Evolutionary conservation across 2,329 filamentous ascomycete genomes (phyloP).

Genomic region (Colletotrichum cuscutae): DNA sequence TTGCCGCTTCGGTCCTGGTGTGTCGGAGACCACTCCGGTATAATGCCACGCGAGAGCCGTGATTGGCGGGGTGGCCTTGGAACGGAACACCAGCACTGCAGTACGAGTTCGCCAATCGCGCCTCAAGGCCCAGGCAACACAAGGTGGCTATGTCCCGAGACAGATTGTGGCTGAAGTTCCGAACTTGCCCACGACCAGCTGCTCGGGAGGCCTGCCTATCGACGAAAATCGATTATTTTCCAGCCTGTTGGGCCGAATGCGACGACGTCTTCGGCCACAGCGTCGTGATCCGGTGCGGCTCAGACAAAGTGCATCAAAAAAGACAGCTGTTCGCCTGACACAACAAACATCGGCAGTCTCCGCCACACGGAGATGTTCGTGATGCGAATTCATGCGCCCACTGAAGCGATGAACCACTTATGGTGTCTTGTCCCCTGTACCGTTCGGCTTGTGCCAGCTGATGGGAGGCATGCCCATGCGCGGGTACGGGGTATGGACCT

Average conservation of each 20-base stretch:
- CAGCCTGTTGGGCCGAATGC: not conserved
- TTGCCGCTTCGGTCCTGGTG: constrained; percentile 33
- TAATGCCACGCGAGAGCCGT: not conserved
- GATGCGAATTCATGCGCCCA: constrained; percentile 20
- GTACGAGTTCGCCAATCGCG: constrained; percentile 26
- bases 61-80: constrained; percentile 20
- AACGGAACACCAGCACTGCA: constrained; percentile 12
- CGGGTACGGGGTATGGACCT: not conserved
- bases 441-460: constrained; percentile 19
- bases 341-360: constrained; percentile 3
- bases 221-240: not conserved
- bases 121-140: not conserved
- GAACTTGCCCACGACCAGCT: not conserved
- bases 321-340: constrained; percentile 2
- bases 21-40: constrained; percentile 30
- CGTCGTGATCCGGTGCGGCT: not conserved
- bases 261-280: not conserved
- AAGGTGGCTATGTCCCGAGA: constrained; percentile 23
- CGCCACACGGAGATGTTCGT: constrained; percentile 11
- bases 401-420: constrained; percentile 15
- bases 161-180: constrained; percentile 16
- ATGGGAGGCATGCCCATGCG: constrained; percentile 22
- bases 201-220: constrained; percentile 13
- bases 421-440: not conserved
- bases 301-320: not conserved